Evolutionary conservation across 768 basidiomycete genomes (phyloP).

Genomic region (Postia placenta): DNA sequence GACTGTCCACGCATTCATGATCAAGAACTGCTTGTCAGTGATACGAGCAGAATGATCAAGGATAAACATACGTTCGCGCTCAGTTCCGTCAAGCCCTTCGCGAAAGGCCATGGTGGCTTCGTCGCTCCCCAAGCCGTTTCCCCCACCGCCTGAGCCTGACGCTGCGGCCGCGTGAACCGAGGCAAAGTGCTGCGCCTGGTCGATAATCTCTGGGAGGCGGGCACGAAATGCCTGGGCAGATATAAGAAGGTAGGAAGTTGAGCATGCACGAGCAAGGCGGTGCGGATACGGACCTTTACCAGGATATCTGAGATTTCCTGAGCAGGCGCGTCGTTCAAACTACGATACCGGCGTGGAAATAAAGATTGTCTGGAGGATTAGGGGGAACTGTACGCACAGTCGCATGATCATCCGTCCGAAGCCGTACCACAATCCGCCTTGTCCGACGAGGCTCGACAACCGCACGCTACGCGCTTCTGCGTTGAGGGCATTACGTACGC

Average conservation of each 20-base stretch:
- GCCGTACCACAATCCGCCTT: conserved; percentile 87
- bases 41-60: conserved; percentile 4
- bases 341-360: conserved; percentile 31
- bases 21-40: neutral
- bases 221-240: conserved; percentile 60
- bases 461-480: conserved; percentile 85
- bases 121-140: conserved; percentile 42
- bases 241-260: neutral
- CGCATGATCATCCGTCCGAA: conserved; percentile 85
- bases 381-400: conserved; percentile 44
- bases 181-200: conserved; percentile 87
- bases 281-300: conserved; percentile 43
- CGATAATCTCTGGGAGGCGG: conserved; percentile 73
- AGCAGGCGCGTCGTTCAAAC: conserved; percentile 71
- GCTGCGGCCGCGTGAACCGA: conserved; percentile 16
- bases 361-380: neutral
- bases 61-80: conserved; percentile 73
- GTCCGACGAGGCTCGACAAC: conserved; percentile 77
- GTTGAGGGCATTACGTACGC: conserved; percentile 81
- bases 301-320: conserved; percentile 68
- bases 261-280: too few relatives aligned
- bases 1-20: too few relatives aligned
- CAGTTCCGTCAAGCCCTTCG: conserved; percentile 89
- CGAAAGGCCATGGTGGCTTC: conserved; percentile 71
- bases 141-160: conserved; percentile 48